Conservation (phyloP, 805 yeast genomes). For the Zygosaccharomyces gambellarensis region DNA sequence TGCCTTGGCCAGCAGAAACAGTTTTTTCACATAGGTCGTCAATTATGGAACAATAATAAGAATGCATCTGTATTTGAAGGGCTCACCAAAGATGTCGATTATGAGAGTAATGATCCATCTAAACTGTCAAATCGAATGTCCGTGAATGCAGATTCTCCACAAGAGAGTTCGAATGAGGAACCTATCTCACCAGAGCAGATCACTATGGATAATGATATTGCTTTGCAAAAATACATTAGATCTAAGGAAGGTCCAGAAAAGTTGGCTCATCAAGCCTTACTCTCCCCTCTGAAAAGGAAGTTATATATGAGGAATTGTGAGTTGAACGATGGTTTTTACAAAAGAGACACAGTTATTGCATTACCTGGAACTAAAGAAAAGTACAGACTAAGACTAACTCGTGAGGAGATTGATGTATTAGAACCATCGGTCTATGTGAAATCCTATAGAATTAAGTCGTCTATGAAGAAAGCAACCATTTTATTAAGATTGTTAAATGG, state of each 20-base stretch:
- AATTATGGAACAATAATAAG: constrained; percentile 3
- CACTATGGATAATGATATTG: constrained; percentile 33
- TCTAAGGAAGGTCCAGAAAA: constrained; percentile 41
- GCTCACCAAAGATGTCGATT: constrained; percentile 21
- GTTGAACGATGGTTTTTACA: constrained; percentile 63
- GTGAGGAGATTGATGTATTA: constrained; percentile 65
- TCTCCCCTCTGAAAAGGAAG: constrained; percentile 67
- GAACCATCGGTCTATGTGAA: constrained; percentile 85
- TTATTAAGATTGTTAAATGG: constrained; percentile 73
- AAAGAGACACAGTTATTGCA: constrained; percentile 50
- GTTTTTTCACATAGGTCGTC: constrained; percentile 10
- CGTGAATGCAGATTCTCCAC: constrained; percentile 18
- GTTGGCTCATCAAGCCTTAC: constrained; percentile 48
- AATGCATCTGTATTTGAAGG: constrained; percentile 22
- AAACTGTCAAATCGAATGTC: constrained; percentile 24
- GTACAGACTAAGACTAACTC: constrained; percentile 54
- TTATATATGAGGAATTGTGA: constrained; percentile 59
- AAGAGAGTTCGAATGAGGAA: constrained; percentile 21
- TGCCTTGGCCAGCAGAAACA: constrained; percentile 1
- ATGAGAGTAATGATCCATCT: constrained; percentile 17
- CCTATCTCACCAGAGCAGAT: constrained; percentile 20
- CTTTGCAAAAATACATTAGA: constrained; percentile 46
- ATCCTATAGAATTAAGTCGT: constrained; percentile 79
- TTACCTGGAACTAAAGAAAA: constrained; percentile 38
- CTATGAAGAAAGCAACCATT: constrained; percentile 80